These are phyloP conservation scores for Porphyridium purpureum DNA, from an alignment of 23 red algal genomes.

Conservation along the genomic window DNA sequence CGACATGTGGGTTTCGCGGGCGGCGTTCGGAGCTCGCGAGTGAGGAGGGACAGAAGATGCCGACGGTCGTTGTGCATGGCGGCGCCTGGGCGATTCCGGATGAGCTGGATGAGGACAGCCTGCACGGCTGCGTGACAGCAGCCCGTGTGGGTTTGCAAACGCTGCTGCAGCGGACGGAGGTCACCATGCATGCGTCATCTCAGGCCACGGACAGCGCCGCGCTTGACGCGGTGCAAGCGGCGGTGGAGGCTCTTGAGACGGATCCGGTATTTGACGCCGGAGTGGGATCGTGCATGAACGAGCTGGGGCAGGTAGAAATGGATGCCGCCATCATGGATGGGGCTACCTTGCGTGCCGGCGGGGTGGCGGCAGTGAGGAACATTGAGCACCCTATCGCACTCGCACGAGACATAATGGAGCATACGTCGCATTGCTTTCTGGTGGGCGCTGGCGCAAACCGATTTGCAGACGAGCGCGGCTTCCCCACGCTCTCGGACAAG, in stretches of 20 bases:
- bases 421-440: constrained; percentile 68
- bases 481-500: constrained; percentile 5
- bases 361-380: constrained; percentile 49
- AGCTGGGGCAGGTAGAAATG: constrained; percentile 55
- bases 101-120: neutral
- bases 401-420: constrained; percentile 62
- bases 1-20: no score
- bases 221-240: constrained; percentile 75
- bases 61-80: neutral
- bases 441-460: constrained; percentile 56
- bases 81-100: neutral
- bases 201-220: neutral
- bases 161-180: neutral
- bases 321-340: constrained; percentile 75
- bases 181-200: no score
- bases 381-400: constrained; percentile 42
- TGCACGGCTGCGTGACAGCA: neutral
- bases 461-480: constrained; percentile 26
- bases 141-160: neutral
- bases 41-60: no score
- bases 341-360: constrained; percentile 12
- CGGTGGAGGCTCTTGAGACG: constrained; percentile 48
- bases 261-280: constrained; percentile 83
- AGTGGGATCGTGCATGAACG: constrained; percentile 51
- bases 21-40: no score